A percentile compares a stretch with the other conserved stretches of the same genome.
Evolutionary conservation across 2,329 filamentous ascomycete species (phyloP).

Genomic region (Elsinoe perseae): DNA sequence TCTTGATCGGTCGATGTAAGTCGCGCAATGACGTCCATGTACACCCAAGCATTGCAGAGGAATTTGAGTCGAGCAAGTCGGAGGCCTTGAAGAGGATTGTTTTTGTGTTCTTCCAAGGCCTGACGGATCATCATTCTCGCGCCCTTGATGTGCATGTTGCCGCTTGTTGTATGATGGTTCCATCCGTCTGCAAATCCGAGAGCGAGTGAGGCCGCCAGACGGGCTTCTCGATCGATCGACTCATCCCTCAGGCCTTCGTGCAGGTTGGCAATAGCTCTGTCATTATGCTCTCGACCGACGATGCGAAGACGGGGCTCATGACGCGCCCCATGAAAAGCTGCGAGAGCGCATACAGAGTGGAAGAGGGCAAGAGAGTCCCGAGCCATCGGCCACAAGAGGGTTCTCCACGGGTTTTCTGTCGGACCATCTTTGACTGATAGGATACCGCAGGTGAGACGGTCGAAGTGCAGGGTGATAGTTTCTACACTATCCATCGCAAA

Average conservation of each 20-base stretch:
- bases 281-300: conserved; percentile 62
- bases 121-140: conserved; percentile 57
- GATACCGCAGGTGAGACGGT: conserved; percentile 60
- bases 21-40: conserved; percentile 65
- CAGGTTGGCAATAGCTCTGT: conserved; percentile 53
- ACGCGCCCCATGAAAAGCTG: conserved; percentile 58
- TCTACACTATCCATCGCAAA: conserved; percentile 42
- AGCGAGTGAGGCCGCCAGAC: conserved; percentile 61
- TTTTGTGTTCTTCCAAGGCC: conserved; percentile 45
- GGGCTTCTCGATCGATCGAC: conserved; percentile 56
- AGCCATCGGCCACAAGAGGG: conserved; percentile 61
- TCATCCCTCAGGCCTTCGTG: conserved; percentile 47
- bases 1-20: conserved; percentile 56
- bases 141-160: conserved; percentile 61
- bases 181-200: conserved; percentile 64
- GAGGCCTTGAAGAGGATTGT: conserved; percentile 34
- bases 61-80: conserved; percentile 54
- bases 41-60: conserved; percentile 63
- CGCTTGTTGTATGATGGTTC: conserved; percentile 61
- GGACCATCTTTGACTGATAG: conserved; percentile 62
- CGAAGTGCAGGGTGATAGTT: conserved; percentile 55
- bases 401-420: conserved; percentile 64
- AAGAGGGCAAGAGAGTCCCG: conserved; percentile 57
- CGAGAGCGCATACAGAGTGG: conserved; percentile 61
- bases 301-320: conserved; percentile 51